These are phyloP conservation scores for Scheffersomyces titani DNA, from an alignment of 1,139 yeast genomes.

Conservation along the genomic window DNA sequence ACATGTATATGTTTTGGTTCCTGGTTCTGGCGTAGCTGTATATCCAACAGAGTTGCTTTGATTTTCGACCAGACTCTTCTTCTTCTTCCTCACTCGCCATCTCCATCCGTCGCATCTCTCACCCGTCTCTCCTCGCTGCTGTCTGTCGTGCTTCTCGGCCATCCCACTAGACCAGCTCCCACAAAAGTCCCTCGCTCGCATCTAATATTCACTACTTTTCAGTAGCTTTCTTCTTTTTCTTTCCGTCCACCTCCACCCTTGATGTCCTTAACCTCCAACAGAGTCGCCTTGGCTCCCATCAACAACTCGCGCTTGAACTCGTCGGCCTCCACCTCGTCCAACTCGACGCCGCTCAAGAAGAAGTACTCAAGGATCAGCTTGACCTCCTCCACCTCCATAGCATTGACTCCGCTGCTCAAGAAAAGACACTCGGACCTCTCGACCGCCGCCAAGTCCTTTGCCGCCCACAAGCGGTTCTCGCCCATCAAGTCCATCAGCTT, in stretches of 20 bases:
- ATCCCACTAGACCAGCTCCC: neutral
- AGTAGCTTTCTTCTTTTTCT: neutral
- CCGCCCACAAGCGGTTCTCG: constrained; percentile 5
- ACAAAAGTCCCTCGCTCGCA: neutral
- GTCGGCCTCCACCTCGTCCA: constrained; percentile 12
- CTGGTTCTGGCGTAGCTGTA: neutral
- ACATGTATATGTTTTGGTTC: neutral
- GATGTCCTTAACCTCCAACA: constrained; percentile 16
- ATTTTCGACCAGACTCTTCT: neutral
- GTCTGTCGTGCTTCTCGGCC: neutral
- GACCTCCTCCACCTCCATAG: constrained; percentile 4
- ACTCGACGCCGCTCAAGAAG: neutral
- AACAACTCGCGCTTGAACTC: constrained; percentile 32
- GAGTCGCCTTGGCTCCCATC: constrained; percentile 42
- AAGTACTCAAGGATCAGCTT: constrained; percentile 5
- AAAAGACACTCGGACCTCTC: constrained; percentile 4
- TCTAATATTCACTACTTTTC: neutral
- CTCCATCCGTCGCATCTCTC: too few species aligned
- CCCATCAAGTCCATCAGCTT: constrained; percentile 22
- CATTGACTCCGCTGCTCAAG: constrained; percentile 6
- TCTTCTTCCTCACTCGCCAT: neutral
- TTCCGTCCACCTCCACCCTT: neutral
- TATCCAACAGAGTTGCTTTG: neutral
- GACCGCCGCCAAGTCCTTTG: constrained; percentile 4
- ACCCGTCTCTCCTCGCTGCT: too few species aligned